These are phyloP conservation scores for Amauroascus verrucosus DNA, from an alignment of 2,329 filamentous ascomycete species.

Conservation along the genomic window DNA sequence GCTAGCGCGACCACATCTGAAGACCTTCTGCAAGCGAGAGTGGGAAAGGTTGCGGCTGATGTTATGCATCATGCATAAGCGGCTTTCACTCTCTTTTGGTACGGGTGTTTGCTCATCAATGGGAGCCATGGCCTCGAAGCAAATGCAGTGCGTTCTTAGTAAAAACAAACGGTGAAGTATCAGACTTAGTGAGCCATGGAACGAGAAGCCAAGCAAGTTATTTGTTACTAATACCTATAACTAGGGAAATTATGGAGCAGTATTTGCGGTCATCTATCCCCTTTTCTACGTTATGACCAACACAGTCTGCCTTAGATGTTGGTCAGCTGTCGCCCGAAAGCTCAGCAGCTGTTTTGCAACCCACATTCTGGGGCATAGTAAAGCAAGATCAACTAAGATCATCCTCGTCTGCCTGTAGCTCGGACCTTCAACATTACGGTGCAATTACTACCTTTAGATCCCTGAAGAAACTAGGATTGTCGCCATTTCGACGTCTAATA, in stretches of 20 bases:
- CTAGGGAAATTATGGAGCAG: no score
- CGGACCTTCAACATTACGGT: background rate
- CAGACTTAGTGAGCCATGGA: background rate
- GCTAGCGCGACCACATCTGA: background rate
- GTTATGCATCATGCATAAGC: conserved; percentile 1
- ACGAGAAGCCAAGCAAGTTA: background rate
- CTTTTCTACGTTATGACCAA: background rate
- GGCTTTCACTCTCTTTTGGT: background rate
- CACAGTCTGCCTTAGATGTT: background rate
- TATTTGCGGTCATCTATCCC: background rate
- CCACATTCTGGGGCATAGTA: background rate
- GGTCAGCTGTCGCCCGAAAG: background rate
- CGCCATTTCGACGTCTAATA: background rate
- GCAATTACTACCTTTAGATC: background rate
- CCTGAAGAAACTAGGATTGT: background rate
- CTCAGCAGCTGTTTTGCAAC: background rate
- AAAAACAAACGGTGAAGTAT: background rate
- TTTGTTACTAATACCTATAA: background rate
- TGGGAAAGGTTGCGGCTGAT: background rate
- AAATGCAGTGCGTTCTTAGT: background rate
- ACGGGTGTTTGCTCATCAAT: background rate
- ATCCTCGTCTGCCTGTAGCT: background rate
- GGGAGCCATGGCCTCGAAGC: background rate
- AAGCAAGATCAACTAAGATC: background rate
- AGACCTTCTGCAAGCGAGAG: conserved; percentile 2